phyloP scores from a whole-genome alignment of 805 yeast species.

The Yamadazyma sp. region DNA sequence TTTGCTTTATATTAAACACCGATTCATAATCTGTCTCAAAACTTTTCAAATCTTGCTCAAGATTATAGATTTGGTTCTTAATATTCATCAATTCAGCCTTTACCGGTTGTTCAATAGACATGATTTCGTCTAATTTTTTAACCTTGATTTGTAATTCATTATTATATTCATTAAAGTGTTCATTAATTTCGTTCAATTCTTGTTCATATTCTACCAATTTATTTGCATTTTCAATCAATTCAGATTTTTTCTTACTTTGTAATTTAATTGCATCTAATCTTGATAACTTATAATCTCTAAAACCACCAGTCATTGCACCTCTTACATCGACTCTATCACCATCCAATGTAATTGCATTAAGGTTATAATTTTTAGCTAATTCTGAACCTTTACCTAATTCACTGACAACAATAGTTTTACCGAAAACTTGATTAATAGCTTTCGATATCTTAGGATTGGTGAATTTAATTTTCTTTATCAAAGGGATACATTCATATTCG shows the following conservation, averaged over 20 bases:
- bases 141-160: constrained; percentile 37
- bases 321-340: constrained; percentile 85
- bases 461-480: constrained; percentile 69
- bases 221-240: constrained; percentile 29
- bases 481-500: constrained; percentile 66
- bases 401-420: constrained; percentile 72
- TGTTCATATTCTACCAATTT: constrained; percentile 31
- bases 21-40: constrained; percentile 33
- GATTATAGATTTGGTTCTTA: constrained; percentile 37
- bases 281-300: constrained; percentile 61
- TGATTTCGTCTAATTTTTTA: constrained; percentile 42
- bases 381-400: constrained; percentile 67
- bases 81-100: constrained; percentile 41
- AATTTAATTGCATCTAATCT: constrained; percentile 67
- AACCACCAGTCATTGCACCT: constrained; percentile 91
- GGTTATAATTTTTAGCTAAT: constrained; percentile 54
- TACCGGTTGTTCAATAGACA: constrained; percentile 41
- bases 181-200: constrained; percentile 45
- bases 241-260: constrained; percentile 51
- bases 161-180: constrained; percentile 48
- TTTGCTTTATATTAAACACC: constrained; percentile 28
- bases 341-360: constrained; percentile 82
- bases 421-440: constrained; percentile 79
- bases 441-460: constrained; percentile 50
- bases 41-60: constrained; percentile 42